phyloP scores from a whole-genome alignment of 768 basidiomycete genomes.

The Leccinum sublutescens region DNA sequence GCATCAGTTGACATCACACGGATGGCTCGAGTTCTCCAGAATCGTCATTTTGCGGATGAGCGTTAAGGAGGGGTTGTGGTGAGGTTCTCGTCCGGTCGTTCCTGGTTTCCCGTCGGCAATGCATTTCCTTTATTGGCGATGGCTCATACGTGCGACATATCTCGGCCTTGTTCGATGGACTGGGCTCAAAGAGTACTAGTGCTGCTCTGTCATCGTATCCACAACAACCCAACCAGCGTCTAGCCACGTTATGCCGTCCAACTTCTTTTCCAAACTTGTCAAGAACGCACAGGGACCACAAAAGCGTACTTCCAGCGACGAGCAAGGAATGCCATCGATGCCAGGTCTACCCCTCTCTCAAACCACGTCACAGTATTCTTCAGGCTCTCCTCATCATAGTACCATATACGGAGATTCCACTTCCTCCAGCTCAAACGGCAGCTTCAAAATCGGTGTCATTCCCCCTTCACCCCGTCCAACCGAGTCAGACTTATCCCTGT shows the following conservation, averaged over 20 bases:
- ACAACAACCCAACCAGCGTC: background rate
- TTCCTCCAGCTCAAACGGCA: constrained; percentile 16
- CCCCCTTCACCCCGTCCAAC: constrained; percentile 29
- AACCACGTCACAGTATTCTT: constrained; percentile 3
- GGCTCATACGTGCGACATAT: too few relatives aligned
- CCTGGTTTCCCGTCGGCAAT: too few relatives aligned
- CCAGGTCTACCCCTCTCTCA: constrained; percentile 9
- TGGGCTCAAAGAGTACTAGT: too few relatives aligned
- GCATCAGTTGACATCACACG: too few relatives aligned
- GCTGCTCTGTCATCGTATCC: too few relatives aligned
- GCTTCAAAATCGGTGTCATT: constrained; percentile 32
- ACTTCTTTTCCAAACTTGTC: constrained; percentile 33
- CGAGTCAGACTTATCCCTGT: constrained; percentile 16
- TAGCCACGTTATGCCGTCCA: constrained; percentile 22
- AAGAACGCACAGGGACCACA: constrained; percentile 15
- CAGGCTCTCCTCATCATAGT: constrained; percentile 5
- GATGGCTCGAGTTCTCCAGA: too few relatives aligned
- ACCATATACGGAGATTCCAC: constrained; percentile 4
- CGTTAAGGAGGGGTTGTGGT: too few relatives aligned
- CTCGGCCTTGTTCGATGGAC: too few relatives aligned
- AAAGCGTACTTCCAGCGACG: background rate
- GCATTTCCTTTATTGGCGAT: background rate
- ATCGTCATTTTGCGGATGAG: too few relatives aligned
- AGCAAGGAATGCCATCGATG: background rate
- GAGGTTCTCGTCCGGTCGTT: too few relatives aligned